Evolutionary conservation across 2,329 filamentous ascomycete species (phyloP), one percentile per base, ranked within the genome.

Genomic region (Trichoderma lentiforme): DNA sequence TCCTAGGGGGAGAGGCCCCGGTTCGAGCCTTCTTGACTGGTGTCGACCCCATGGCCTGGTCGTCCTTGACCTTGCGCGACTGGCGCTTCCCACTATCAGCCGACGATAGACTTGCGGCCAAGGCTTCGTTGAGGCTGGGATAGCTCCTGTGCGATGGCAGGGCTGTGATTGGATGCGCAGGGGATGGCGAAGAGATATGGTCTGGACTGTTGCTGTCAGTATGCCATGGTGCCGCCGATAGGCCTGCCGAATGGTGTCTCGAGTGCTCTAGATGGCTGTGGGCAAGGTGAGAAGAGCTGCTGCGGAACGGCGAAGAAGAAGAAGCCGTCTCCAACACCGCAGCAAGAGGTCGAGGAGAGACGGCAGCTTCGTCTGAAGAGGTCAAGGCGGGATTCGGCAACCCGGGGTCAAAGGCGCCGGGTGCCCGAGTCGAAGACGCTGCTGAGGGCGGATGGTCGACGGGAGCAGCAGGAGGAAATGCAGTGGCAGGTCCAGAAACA

Each of bases 21-120:
- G 80, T 83, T 64, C 84, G 82, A 74, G 83, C 78, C 78, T 85
- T 88, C 79, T 88, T 88, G 28, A 80, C 73, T 11, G 81, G 80
- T 7, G 78, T 79, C 4, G 79, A 77, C 64, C 82, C 76, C 81
- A 82, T 82, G 66, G 70, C 72, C 51, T 73, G 64, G 26, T 64
- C 51, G 64, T 73, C 72, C 74, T 73, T 76, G 69, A 57, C 70
- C 28, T 69, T 71, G 43, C 72, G 72, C 53, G 75, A 73, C 51
- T 76, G 74, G 53, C 79, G 79, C 74, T 80, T 81, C 63, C 73
- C 72, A 15, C 65, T 72, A 32, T 76, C 74, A 67, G 72, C 70
- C 60, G 73, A 75, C 61, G 73, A 47, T 15, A 74, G 73, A 34
- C 73, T 74, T 73, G 67, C 71, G 66, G 72, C 73, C 36, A 70